Evolutionary conservation across 140 eudicot genomes (phyloP), one percentile per base, ranked within the genome.

Genomic region (Senecio squalidus): DNA sequence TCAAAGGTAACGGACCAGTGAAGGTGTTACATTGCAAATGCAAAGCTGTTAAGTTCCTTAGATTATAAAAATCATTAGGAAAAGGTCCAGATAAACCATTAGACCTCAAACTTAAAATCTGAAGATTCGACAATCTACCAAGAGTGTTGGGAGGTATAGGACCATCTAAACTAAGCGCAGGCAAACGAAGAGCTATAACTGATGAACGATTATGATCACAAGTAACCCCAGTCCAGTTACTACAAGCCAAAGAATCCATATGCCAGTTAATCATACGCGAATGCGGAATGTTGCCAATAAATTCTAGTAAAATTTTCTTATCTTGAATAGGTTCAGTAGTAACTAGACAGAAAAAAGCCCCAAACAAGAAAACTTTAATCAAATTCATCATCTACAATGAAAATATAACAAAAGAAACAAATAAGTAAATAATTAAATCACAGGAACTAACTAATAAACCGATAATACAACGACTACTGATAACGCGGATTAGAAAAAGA

Each of bases 181-280:
- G 96, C 79, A 92, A 75, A 47, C 96, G 70, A 44, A 92, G 68
- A 9, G 98, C 95, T 44, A 82, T 87, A n/a, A 92, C 21, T 23
- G 83, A 61, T 8, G 95, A 74, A 14, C 76, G 59, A 23, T 81
- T 68, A 59, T 78, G 84, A 71, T 86, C 76, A 56, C 98, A 92
- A 9, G 96, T 87, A 15, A 92, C 86, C 31, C 98, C 96, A 38
- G 70, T 76, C 98, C 98, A 87, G 60, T 57, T 66, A 47, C 44
- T 68, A 64, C 98, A 92, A 56, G 83, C 94, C 4, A 93, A 69
- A 64, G 81, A 71, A 5, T 64, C 77, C 52, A 36, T 69, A 44
- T 76, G 29, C 98, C 98, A 92, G 34, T 92, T 84, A 45, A 87
- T 56, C 14, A 56, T 29, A 24, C 64, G 63, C 3, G 89, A 72